Evolutionary conservation across 306 rosid species (phyloP), one percentile per base, ranked within the genome.

Genomic region (Carpinus fangiana): DNA sequence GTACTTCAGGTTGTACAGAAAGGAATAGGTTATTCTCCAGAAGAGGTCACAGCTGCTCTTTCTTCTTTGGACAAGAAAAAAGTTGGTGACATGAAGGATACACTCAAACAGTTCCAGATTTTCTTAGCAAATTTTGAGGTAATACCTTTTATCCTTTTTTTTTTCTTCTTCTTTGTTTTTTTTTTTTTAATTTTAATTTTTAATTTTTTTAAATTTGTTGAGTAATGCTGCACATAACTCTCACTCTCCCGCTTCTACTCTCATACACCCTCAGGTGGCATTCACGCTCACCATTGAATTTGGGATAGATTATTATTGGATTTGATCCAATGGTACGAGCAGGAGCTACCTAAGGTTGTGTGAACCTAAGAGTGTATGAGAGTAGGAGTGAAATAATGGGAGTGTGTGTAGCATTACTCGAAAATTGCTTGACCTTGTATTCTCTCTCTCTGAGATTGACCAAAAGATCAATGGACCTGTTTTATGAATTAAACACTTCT

Each of bases 101-200:
- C 81, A 1, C 68, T 95, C 90, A 89, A 73, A 78, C 85, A 87
- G 78, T 95, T 86, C 76, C 97, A 95, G 88, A 67, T 76, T 10
- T 90, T 90, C 81, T 83, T 95, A 72, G 81, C 80, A 13, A 90
- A 88, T 80, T 95, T 95, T 28, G 98, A 95, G 97, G 98, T 95
- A 85, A 34, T 45, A 73, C 51, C 45, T 57, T 41, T 47, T 26
- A 50, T 31, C 8, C 0, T 70, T 1, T 8, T 23, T 23, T 23
- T 23, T n/a, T n/a, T n/a, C n/a, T n/a, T n/a, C n/a, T n/a, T n/a
- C n/a, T n/a, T n/a, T n/a, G n/a, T n/a, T n/a, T n/a, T n/a, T n/a
- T n/a, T n/a, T n/a, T n/a, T n/a, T n/a, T n/a, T n/a, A n/a, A n/a
- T n/a, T n/a, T n/a, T n/a, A n/a, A 23, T 23, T 23, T 23, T 23